A percentile compares a stretch with the other conserved stretches of the same genome.
These are phyloP conservation scores for Umbelopsis sp. DNA, from an alignment of 192 early-diverging fungal genomes.

Conservation along the genomic window DNA sequence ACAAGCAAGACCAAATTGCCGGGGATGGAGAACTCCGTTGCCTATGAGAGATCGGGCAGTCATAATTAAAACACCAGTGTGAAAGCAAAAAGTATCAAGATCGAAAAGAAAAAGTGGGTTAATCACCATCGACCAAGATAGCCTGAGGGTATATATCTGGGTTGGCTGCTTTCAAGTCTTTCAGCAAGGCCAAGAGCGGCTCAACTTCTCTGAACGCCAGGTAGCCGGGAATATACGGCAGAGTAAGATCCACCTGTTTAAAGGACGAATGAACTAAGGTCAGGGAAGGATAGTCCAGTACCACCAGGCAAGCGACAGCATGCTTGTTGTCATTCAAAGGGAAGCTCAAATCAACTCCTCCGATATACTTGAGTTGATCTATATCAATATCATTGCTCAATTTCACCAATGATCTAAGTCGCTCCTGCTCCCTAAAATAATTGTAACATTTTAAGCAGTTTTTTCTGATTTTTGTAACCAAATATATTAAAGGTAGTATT, in stretches of 20 bases:
- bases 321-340: slow-evolving; percentile 48
- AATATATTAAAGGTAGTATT: no score
- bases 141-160: slow-evolving; percentile 76
- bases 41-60: slow-evolving; percentile 42
- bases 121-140: slow-evolving; percentile 70
- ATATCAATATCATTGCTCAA: slow-evolving; percentile 13
- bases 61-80: not conserved
- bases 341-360: slow-evolving; percentile 82
- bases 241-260: slow-evolving; percentile 56
- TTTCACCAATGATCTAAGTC: not conserved
- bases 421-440: slow-evolving; percentile 8
- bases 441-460: not conserved
- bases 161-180: slow-evolving; percentile 42
- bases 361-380: slow-evolving; percentile 57
- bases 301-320: slow-evolving; percentile 76
- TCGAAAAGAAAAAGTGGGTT: not conserved
- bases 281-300: slow-evolving; percentile 67
- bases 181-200: slow-evolving; percentile 61
- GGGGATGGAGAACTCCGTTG: slow-evolving; percentile 87
- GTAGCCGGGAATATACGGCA: slow-evolving; percentile 88
- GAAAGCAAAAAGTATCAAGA: not conserved
- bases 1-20: slow-evolving; percentile 85
- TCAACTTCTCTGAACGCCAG: slow-evolving; percentile 90
- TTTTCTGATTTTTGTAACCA: no score
- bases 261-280: slow-evolving; percentile 69